Evolutionary conservation across 139 green algal species (phyloP).

Genomic region (Marvania coccoides): DNA sequence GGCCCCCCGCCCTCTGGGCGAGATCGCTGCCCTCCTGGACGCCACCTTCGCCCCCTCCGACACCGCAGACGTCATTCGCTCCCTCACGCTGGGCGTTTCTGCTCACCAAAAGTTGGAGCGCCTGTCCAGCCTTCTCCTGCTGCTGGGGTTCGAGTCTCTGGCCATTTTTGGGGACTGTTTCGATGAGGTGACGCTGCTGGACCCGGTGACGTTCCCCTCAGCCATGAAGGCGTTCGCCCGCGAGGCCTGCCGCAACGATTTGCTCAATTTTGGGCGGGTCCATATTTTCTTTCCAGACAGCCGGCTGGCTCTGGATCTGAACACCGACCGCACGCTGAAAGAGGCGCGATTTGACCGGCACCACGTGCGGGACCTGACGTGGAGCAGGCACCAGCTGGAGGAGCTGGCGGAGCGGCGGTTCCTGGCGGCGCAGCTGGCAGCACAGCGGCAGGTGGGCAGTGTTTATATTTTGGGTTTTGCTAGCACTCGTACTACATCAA

Average conservation of each 20-base stretch:
- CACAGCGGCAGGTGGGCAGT: not conserved
- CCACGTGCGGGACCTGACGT: constrained; percentile 82
- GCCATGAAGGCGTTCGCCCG: constrained; percentile 82
- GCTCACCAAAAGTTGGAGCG: constrained; percentile 86
- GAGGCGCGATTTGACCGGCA: constrained; percentile 76
- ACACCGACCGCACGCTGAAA: constrained; percentile 81
- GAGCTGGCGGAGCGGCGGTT: constrained; percentile 82
- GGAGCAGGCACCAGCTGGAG: constrained; percentile 84
- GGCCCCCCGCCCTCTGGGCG: constrained; percentile 41
- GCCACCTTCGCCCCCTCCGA: constrained; percentile 42
- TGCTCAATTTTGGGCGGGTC: constrained; percentile 84
- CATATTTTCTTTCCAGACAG: constrained; percentile 91
- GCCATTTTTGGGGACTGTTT: constrained; percentile 89
- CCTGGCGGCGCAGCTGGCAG: constrained; percentile 51
- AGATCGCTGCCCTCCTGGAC: constrained; percentile 38
- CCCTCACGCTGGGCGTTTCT: constrained; percentile 50
- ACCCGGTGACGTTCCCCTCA: constrained; percentile 71
- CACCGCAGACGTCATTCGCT: constrained; percentile 39
- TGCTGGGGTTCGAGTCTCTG: constrained; percentile 75
- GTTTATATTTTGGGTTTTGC: too few relatives aligned
- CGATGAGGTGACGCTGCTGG: constrained; percentile 77
- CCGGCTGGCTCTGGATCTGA: constrained; percentile 76
- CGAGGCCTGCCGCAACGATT: constrained; percentile 80
- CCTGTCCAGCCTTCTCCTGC: constrained; percentile 50
- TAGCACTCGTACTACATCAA: too few relatives aligned